Evolutionary conservation across 306 rosid genomes (phyloP).

Genomic region (Rosa rugosa): DNA sequence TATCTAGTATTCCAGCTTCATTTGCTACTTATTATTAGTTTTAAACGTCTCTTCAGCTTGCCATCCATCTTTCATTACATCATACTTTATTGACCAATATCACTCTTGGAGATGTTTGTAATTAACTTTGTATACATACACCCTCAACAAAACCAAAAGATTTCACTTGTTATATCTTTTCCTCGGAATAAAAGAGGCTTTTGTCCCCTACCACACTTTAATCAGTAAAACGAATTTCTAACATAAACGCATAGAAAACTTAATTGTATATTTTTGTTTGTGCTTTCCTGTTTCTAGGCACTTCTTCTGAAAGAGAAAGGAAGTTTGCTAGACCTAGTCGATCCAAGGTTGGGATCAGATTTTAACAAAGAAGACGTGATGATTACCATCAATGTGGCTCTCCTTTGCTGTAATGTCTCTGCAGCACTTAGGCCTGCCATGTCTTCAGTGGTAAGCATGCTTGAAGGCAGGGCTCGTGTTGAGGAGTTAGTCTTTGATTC

Average conservation of each 20-base stretch:
- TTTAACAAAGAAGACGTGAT: slow-evolving; percentile 27
- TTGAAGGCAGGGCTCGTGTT: slow-evolving; percentile 33
- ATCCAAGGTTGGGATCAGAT: slow-evolving; percentile 35
- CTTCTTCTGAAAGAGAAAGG: slow-evolving; percentile 19
- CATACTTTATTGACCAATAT: neutral
- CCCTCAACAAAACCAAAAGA: neutral
- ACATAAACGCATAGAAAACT: neutral
- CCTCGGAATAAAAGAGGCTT: neutral
- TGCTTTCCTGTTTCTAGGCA: slow-evolving; percentile 24
- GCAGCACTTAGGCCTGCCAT: slow-evolving; percentile 38
- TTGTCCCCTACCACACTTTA: neutral
- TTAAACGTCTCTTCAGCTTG: neutral
- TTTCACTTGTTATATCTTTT: neutral
- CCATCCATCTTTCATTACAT: neutral
- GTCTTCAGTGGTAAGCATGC: slow-evolving; percentile 47
- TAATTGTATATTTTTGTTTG: neutral
- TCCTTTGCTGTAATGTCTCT: slow-evolving; percentile 31
- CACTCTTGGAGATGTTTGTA: neutral
- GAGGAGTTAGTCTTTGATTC: slow-evolving; percentile 19
- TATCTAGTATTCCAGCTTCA: neutral
- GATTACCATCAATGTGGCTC: slow-evolving; percentile 34
- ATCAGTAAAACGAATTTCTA: neutral
- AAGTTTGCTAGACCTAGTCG: slow-evolving; percentile 35
- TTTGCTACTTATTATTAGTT: neutral
- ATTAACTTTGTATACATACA: neutral